Base-by-base conservation (phyloP, 2,329 filamentous ascomycete genomes). In the Stemphylium beticola region DNA sequence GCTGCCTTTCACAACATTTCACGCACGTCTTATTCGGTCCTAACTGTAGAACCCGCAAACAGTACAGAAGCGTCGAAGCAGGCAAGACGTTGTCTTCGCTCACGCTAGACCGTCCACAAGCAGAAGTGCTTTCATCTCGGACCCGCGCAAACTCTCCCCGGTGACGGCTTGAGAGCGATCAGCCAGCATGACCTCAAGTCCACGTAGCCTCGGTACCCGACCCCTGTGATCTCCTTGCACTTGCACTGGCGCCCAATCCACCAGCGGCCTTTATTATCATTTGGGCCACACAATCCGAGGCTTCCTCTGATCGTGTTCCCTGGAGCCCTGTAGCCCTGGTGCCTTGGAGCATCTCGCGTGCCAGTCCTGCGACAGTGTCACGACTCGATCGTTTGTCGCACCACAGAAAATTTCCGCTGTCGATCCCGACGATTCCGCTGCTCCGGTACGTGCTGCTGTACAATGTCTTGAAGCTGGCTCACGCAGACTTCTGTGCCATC, bases 1-100 rank as follows among this genome's bases (percentile, higher is more conserved):
- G 58, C 64, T 62, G 60, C 61, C 64, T 61, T 44, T 62, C 55
- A 64, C 64, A 68, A 66, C 60, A 67, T 70, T 69, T 61, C 62
- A 70, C 68, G 12, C 40, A 55, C 24, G 50, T 54, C 58, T 54
- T 57, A 45, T 45, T 55, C 39, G 38, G 52, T 51, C 48, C 37
- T 47, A 42, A 55, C 48, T 36, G 26, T 56, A 45, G 47, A 50
- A 40, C 37, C 32, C 47, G 44, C 52, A 44, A 46, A 40, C 54
- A 49, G 47, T 55, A 53, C 57, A 51, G 32, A 52, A 50, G 49
- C 37, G 56, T 60, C 55, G 41, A 61, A 60, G 56, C 53, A 62
- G 49, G 49, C 48, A 41, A 48, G 22, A 54, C 24, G 40, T 29
- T 36, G 53, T 46, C 47, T 52, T 51, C 57, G 48, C 53, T 63